Percentiles rank a stretch among this genome's conserved stretches.
Evolutionary conservation across 176 grass and related monocot genomes (phyloP).

Genomic region (Oropetium thomaeum): DNA sequence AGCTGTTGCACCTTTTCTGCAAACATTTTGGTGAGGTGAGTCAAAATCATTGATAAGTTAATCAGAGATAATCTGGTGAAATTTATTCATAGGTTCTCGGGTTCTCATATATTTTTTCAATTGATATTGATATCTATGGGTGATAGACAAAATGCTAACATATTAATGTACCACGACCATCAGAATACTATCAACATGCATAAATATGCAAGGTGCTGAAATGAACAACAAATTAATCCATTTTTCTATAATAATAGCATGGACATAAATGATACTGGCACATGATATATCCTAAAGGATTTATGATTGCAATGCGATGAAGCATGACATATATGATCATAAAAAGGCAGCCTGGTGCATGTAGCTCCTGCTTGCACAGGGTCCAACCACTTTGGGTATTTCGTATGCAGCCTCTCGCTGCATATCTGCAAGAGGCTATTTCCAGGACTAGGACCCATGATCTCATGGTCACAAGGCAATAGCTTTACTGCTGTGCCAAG

Average conservation of each 20-base stretch:
- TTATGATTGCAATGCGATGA: constrained; percentile 13
- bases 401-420: too few relatives aligned
- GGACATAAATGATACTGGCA: constrained; percentile 15
- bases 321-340: constrained; percentile 32
- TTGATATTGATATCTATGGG: constrained; percentile 19
- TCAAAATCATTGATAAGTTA: constrained; percentile 2
- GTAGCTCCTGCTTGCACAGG: too few relatives aligned
- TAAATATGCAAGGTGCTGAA: constrained; percentile 1
- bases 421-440: too few relatives aligned
- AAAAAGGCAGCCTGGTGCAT: too few relatives aligned
- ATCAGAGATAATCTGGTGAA: constrained; percentile 21
- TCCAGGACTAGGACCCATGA: too few relatives aligned
- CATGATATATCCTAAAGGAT: constrained; percentile 21
- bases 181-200: constrained; percentile 10
- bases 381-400: too few relatives aligned
- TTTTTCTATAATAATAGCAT: constrained; percentile 11
- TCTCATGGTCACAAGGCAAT: too few relatives aligned
- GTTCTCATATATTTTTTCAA: constrained; percentile 24
- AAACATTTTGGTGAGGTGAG: constrained; percentile 14
- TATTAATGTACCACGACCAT: not conserved
- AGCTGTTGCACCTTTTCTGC: constrained; percentile 63
- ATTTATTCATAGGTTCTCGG: constrained; percentile 19
- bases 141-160: not conserved
- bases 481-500: too few relatives aligned
- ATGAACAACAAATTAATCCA: not conserved